Evolutionary conservation across 805 yeast species (phyloP).

Genomic region (Yamadazyma tumulicola): DNA sequence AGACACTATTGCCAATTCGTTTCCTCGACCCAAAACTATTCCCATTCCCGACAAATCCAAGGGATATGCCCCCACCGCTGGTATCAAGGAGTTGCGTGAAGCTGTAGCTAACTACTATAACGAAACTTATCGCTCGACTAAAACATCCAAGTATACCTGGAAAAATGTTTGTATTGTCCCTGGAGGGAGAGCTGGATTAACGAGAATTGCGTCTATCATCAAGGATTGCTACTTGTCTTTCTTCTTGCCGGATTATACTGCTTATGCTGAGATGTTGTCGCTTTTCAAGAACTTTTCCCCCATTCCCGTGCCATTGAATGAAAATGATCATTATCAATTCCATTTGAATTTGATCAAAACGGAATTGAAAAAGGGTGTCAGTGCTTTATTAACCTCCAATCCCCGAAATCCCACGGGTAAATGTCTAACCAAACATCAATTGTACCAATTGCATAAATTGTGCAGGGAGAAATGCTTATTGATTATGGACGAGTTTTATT

Average conservation of each 20-base stretch:
- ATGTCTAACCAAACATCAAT: slow-evolving; percentile 46
- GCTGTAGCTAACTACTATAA: slow-evolving; percentile 59
- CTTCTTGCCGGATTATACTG: slow-evolving; percentile 62
- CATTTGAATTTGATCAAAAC: slow-evolving; percentile 50
- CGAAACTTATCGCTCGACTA: slow-evolving; percentile 48
- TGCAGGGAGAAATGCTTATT: slow-evolving; percentile 52
- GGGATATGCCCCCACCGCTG: slow-evolving; percentile 62
- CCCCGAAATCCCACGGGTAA: slow-evolving; percentile 64
- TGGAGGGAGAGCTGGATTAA: slow-evolving; percentile 62
- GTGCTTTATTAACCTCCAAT: slow-evolving; percentile 55
- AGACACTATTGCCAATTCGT: slow-evolving; percentile 54
- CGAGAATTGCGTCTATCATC: slow-evolving; percentile 58
- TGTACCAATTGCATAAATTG: slow-evolving; percentile 47
- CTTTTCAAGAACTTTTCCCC: slow-evolving; percentile 61
- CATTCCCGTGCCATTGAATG: slow-evolving; percentile 58
- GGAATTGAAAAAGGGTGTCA: slow-evolving; percentile 55
- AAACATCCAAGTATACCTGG: slow-evolving; percentile 51
- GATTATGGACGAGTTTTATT: slow-evolving; percentile 63
- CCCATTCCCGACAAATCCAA: slow-evolving; percentile 46
- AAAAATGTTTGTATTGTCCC: slow-evolving; percentile 63
- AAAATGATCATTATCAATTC: slow-evolving; percentile 53
- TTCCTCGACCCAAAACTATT: slow-evolving; percentile 47
- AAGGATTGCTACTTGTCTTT: slow-evolving; percentile 57
- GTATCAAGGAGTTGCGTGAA: slow-evolving; percentile 49
- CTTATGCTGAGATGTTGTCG: slow-evolving; percentile 63